These are phyloP conservation scores for Mycena alexandri DNA, from an alignment of 768 basidiomycete genomes.

Conservation along the genomic window DNA sequence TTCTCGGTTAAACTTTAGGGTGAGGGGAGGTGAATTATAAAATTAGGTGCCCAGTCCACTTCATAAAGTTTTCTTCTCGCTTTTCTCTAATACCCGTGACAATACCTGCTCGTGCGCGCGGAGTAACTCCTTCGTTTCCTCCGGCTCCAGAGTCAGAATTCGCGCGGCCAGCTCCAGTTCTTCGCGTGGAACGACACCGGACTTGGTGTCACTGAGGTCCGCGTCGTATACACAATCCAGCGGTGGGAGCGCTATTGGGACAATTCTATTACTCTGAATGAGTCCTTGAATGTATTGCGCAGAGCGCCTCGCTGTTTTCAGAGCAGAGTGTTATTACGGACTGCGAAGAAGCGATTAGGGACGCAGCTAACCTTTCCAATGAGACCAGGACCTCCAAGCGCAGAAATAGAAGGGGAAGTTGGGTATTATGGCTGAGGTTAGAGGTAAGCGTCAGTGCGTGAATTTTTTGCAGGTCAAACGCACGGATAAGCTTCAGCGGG, in stretches of 20 bases:
- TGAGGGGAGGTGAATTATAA: too few species aligned
- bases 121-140: slow-evolving; percentile 36
- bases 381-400: slow-evolving; percentile 68
- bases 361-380: slow-evolving; percentile 56
- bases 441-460: background rate
- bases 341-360: too few species aligned
- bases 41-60: background rate
- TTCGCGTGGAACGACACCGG: slow-evolving; percentile 9
- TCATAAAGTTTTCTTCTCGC: slow-evolving; percentile 3
- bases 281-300: slow-evolving; percentile 28
- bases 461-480: slow-evolving; percentile 32
- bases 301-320: slow-evolving; percentile 28
- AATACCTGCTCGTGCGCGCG: slow-evolving; percentile 40
- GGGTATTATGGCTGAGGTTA: slow-evolving; percentile 60
- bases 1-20: too few species aligned
- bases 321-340: background rate
- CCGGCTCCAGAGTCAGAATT: slow-evolving; percentile 9
- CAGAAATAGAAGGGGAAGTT: slow-evolving; percentile 72
- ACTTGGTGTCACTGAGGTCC: background rate
- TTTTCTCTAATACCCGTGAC: slow-evolving; percentile 15
- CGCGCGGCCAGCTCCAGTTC: slow-evolving; percentile 16
- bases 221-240: slow-evolving; percentile 23
- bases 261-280: slow-evolving; percentile 26
- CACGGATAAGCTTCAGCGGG: slow-evolving; percentile 65
- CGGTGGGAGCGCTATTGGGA: slow-evolving; percentile 16